Conservation (phyloP, 805 yeast genomes). For the Lipomyces sp. region DNA sequence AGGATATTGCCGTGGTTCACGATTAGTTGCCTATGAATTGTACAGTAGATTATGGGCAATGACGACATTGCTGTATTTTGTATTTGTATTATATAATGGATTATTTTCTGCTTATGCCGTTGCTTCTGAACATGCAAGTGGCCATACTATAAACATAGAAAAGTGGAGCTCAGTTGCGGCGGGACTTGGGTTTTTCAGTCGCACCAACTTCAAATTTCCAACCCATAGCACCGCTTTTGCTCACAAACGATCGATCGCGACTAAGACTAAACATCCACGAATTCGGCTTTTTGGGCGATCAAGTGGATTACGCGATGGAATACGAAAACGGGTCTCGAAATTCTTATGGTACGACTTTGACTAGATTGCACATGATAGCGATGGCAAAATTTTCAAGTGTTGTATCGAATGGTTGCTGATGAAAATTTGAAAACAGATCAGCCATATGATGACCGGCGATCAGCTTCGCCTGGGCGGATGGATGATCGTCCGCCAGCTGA, state of each 20-base stretch:
- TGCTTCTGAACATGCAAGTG: neutral
- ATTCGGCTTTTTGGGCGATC: neutral
- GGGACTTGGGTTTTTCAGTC: neutral
- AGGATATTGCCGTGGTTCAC: conserved; percentile 22
- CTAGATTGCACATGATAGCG: neutral
- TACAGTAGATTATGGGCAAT: neutral
- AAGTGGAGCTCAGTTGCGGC: neutral
- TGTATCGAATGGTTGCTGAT: neutral
- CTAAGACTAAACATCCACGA: neutral
- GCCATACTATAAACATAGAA: neutral
- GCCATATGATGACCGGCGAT: conserved; percentile 32
- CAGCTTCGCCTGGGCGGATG: conserved; percentile 30
- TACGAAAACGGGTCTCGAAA: conserved; percentile 33
- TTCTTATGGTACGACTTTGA: conserved; percentile 23
- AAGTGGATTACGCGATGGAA: conserved; percentile 22
- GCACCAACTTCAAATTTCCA: neutral
- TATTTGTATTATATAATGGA: neutral
- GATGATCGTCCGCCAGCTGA: conserved; percentile 21
- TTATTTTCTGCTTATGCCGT: neutral
- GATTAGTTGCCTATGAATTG: neutral
- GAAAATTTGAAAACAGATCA: conserved; percentile 15
- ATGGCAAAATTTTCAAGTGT: neutral
- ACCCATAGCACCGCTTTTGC: no score
- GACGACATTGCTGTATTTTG: neutral
- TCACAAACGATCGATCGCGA: neutral